Base-by-base conservation (phyloP, 306 rosid genomes). In the Boehmeria nivea region DNA sequence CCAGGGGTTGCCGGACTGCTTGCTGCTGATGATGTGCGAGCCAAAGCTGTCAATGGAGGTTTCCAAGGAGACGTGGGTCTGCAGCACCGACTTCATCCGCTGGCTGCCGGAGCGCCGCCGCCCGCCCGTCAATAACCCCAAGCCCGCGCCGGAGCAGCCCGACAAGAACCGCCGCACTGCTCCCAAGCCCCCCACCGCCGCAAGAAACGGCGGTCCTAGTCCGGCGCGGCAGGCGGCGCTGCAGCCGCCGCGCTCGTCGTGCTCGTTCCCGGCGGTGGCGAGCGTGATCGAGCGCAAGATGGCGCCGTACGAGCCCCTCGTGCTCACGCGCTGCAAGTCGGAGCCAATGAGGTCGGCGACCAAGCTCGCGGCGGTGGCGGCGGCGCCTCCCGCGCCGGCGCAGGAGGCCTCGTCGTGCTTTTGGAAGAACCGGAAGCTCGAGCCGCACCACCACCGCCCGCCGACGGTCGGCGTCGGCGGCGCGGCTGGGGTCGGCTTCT, bases 1-100 rank as follows among this genome's bases (percentile, higher is more conserved):
- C 21, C 25, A 73, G 8, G 78, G 56, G 0, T 63, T 87, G 9
- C 96, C 96, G 21, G 96, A 91, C 22, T 91, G 96, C 76, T 70
- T 91, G 80, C 75, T 87, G 48, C 38, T 87, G 67, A 91, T 91
- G 99, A 87, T 91, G 96, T 87, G 88, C 46, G 99, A 91, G 65
- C 99, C 99, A 0, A 91, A 91, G 73, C 64, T 87, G n/a, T 91
- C 99, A 0, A 87, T 91, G 99, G 99, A 91, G 63, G 99, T 91
- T 0, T 91, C 99, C 2, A 87, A 77, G 67, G 99, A 87, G 59
- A 91, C 99, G 0, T 91, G 99, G 99, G 86, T 91, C 0, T 83
- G 99, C 73, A 81, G 79, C 62, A 83, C 84, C 17, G 99, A 91
- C 73, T 91, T 85, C 71, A 64, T 84, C 64, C 78, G 89, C 44